Conservation (phyloP, 192 early-diverging fungal genomes). For the Kappamyces sp. region DNA sequence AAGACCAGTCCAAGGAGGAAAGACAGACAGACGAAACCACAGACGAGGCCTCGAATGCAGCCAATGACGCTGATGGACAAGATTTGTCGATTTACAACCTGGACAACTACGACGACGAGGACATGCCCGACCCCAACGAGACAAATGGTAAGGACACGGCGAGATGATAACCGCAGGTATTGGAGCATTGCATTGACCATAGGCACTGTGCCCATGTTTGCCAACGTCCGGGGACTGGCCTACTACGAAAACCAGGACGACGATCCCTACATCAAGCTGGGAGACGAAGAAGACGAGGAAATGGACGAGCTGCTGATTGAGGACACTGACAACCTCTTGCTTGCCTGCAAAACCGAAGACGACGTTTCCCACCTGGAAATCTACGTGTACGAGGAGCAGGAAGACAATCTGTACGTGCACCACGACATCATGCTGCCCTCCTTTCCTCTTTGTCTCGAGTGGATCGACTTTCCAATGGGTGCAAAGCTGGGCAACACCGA, state of each 20-base stretch:
- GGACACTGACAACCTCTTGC: constrained; percentile 74
- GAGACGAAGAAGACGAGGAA: constrained; percentile 71
- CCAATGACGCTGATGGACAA: constrained; percentile 26
- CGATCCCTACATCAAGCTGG: constrained; percentile 78
- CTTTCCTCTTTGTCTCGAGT: constrained; percentile 93
- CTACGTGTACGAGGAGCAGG: constrained; percentile 78
- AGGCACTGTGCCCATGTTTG: constrained; percentile 62
- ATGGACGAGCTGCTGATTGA: constrained; percentile 74
- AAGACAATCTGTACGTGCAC: constrained; percentile 90
- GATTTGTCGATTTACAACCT: constrained; percentile 63
- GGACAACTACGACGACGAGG: constrained; percentile 88
- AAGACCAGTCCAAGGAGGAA: constrained; percentile 25
- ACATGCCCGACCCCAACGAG: constrained; percentile 22
- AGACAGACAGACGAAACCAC: constrained; percentile 5
- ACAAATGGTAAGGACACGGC: constrained; percentile 30
- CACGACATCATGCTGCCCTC: constrained; percentile 97
- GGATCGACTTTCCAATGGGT: constrained; percentile 86
- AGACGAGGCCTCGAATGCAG: constrained; percentile 16
- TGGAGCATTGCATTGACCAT: constrained; percentile 6
- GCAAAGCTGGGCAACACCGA: constrained; percentile 39
- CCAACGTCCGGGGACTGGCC: constrained; percentile 80
- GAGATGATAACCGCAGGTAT: constrained; percentile 18
- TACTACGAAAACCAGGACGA: constrained; percentile 72
- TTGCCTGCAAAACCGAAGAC: constrained; percentile 95
- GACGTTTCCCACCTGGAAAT: constrained; percentile 94